Evolutionary conservation across 768 basidiomycete genomes (phyloP), one percentile per base, ranked within the genome.

Genomic region (Naganishia friedmannii): DNA sequence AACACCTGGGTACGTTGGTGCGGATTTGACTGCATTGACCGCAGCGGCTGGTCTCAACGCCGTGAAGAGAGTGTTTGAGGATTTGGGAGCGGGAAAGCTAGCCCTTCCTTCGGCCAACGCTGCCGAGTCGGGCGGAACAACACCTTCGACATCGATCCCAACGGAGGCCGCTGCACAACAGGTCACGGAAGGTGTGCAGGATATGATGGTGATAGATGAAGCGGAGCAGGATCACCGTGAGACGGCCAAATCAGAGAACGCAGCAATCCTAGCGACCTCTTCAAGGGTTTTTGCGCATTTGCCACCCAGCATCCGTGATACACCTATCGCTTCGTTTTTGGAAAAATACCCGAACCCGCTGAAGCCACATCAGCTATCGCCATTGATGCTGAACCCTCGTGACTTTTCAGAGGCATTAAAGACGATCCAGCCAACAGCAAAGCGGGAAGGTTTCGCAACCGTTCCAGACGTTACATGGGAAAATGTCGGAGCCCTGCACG

Each of bases 1-100:
- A 0, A 99, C 95, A 0, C 96, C 96, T 2, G 96, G 96, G 2
- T 99, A 96, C 75, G 94, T 98, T 15, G 94, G 96, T 32, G 96
- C 96, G 0, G 95, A 99, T 83, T 80, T 98, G 37, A 87, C 90
- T 0, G 90, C 94, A 0, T 82, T 98, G 6, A 91, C 93, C 0
- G 90, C 92, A 9, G 93, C 93, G 26, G 95, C 95, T 1, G 95
- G 95, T 1, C 90, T 97, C 67, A 90, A 93, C 58, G 94, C 96
- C 0, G 94, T 98, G 37, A 97, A 97, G 81, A 87, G 96, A 29
- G 96, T 98, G 76, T 97, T 98, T 82, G 86, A 89, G 73, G 81
- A 83, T 56, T 79, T 93, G 10, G 88, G 89, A 0, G 87, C 89
- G 46, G 75, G 75, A 9, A 69, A 57, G n/a, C 72, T 75, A 0